phyloP scores from a whole-genome alignment of 2,329 filamentous ascomycete genomes.

The Clarireedia monteithiana region DNA sequence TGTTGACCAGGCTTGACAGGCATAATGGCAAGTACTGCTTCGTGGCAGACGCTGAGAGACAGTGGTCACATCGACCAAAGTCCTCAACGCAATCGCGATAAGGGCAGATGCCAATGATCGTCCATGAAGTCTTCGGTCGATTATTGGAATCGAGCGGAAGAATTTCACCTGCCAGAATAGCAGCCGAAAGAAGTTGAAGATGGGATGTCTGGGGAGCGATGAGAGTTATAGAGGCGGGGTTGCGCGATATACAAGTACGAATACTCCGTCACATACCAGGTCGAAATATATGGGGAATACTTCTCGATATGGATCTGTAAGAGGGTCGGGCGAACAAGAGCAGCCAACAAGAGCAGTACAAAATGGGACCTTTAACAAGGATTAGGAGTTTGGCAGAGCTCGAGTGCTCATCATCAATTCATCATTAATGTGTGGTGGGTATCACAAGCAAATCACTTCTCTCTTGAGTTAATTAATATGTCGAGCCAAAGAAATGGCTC shows the following conservation, averaged over 20 bases:
- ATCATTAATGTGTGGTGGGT: neutral
- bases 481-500: neutral
- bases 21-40: constrained; percentile 37
- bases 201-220: constrained; percentile 11
- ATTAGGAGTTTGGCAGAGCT: neutral
- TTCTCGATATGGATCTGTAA: neutral
- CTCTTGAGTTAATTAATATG: constrained; percentile 1
- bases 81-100: constrained; percentile 56
- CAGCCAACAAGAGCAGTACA: constrained; percentile 4
- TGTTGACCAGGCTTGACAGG: constrained; percentile 26
- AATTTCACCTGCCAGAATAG: constrained; percentile 16
- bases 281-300: neutral
- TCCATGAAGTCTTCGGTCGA: constrained; percentile 41
- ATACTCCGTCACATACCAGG: neutral
- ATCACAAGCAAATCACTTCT: constrained; percentile 6
- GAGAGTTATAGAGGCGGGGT: constrained; percentile 15
- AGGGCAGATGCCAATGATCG: constrained; percentile 42
- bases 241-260: constrained; percentile 8
- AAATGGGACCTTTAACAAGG: neutral
- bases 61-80: constrained; percentile 43
- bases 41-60: constrained; percentile 32
- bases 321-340: neutral
- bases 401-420: no score
- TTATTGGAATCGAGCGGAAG: constrained; percentile 16
- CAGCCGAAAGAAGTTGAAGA: constrained; percentile 22